Conservation (phyloP, 78 protist species). For the Mantamonas sphyraenae region DNA sequence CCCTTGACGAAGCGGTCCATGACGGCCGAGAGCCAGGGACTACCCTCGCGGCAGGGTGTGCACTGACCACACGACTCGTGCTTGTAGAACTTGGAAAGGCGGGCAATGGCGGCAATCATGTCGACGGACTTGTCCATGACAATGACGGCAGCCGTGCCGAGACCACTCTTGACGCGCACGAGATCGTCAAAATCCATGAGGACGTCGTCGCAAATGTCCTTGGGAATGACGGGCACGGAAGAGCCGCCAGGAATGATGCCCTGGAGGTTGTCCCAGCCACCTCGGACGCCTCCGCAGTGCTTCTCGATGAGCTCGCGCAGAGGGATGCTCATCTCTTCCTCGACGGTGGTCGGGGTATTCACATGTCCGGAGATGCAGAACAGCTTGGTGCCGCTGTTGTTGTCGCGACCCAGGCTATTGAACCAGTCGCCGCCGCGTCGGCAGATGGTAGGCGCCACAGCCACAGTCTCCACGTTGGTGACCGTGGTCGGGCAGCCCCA, state of each 20-base stretch:
- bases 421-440: conserved; percentile 87
- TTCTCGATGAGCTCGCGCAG: conserved; percentile 79
- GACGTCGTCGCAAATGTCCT: conserved; percentile 72
- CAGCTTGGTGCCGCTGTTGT: conserved; percentile 92
- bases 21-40: conserved; percentile 67
- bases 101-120: conserved; percentile 66
- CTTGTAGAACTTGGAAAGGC: conserved; percentile 83
- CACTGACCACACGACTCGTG: conserved; percentile 99
- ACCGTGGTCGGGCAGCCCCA: conserved; percentile 98
- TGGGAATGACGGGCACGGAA: conserved; percentile 89
- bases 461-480: conserved; percentile 98
- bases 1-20: conserved; percentile 83
- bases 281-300: conserved; percentile 92
- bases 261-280: conserved; percentile 96
- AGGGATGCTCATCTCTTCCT: conserved; percentile 94
- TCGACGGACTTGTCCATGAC: conserved; percentile 90
- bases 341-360: conserved; percentile 92
- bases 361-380: conserved; percentile 85
- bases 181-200: conserved; percentile 96
- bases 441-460: conserved; percentile 92
- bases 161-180: conserved; percentile 62
- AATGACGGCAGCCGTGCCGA: conserved; percentile 97
- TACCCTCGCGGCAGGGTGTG: conserved; percentile 97
- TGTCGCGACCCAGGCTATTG: conserved; percentile 83
- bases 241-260: conserved; percentile 96